Percentiles rank a stretch among this genome's conserved stretches.
Conservation (phyloP, 352 stramenopile species). For the Elongisporangium undulatum region DNA sequence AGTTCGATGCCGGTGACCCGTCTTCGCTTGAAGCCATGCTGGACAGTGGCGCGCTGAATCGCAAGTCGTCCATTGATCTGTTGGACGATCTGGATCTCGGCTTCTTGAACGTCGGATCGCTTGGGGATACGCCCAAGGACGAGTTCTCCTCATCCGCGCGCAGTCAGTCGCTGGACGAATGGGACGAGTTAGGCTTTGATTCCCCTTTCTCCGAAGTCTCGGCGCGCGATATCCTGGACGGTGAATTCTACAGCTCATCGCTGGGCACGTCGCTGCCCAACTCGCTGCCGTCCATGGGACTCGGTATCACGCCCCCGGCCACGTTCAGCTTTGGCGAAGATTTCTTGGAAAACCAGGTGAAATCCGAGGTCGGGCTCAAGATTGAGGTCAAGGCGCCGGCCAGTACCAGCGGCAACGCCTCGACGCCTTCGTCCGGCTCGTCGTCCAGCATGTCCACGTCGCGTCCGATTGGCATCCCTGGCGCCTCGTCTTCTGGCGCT, state of each 20-base stretch:
- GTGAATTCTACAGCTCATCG: slow-evolving; percentile 81
- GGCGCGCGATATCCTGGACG: slow-evolving; percentile 71
- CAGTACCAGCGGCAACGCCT: slow-evolving; percentile 3
- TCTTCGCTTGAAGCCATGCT: slow-evolving; percentile 83
- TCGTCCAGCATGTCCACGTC: slow-evolving; percentile 52
- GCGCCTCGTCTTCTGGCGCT: slow-evolving; percentile 27
- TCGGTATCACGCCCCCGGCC: slow-evolving; percentile 78
- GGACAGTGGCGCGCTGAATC: slow-evolving; percentile 77
- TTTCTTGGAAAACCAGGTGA: slow-evolving; percentile 78
- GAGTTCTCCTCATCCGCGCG: slow-evolving; percentile 57
- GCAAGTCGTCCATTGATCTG: slow-evolving; percentile 82
- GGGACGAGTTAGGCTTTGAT: slow-evolving; percentile 85
- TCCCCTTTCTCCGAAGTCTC: slow-evolving; percentile 75
- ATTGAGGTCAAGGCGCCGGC: slow-evolving; percentile 10
- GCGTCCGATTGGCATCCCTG: slow-evolving; percentile 78
- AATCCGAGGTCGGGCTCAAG: slow-evolving; percentile 39
- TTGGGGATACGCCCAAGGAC: slow-evolving; percentile 82
- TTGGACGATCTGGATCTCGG: slow-evolving; percentile 82
- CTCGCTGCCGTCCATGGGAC: slow-evolving; percentile 81
- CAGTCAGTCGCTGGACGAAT: slow-evolving; percentile 81
- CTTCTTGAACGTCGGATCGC: slow-evolving; percentile 84
- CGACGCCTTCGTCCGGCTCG: slow-evolving; percentile 11
- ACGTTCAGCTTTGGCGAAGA: slow-evolving; percentile 85
- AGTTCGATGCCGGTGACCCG: slow-evolving; percentile 84
- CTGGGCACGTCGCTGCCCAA: slow-evolving; percentile 80